phyloP scores from a whole-genome alignment of 2,329 filamentous ascomycete species.

The Fusarium sp. region DNA sequence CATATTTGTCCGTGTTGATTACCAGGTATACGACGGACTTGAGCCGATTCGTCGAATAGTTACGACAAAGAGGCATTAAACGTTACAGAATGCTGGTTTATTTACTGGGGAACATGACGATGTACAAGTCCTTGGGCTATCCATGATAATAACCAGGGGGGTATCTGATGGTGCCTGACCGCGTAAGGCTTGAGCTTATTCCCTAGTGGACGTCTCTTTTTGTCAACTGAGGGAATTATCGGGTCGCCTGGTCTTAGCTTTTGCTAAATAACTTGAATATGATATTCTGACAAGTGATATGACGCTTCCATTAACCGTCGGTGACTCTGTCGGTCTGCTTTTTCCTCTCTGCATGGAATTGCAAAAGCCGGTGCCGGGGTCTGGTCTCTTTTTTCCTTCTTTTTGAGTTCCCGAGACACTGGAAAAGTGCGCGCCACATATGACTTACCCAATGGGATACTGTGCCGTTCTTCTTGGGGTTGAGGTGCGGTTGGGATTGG shows the following conservation, averaged over 20 bases:
- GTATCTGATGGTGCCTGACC: conserved; percentile 30
- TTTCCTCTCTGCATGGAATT: neutral
- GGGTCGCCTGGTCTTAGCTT: neutral
- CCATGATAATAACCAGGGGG: conserved; percentile 4
- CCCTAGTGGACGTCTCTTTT: neutral
- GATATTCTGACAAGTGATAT: conserved; percentile 8
- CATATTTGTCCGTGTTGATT: neutral
- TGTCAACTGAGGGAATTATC: conserved; percentile 30
- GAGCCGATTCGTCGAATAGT: conserved; percentile 15
- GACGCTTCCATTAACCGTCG: conserved; percentile 17
- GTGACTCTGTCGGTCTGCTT: conserved; percentile 33
- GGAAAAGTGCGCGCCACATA: conserved; percentile 13
- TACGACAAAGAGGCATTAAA: conserved; percentile 12
- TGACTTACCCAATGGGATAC: conserved; percentile 16
- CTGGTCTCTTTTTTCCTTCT: neutral
- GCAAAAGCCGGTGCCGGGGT: neutral
- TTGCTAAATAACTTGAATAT: neutral
- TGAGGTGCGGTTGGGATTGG: neutral
- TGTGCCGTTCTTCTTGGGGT: conserved; percentile 5
- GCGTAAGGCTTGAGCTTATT: conserved; percentile 19
- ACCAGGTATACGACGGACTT: neutral
- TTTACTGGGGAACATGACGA: conserved; percentile 8
- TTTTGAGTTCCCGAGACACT: conserved; percentile 13
- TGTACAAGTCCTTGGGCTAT: neutral
- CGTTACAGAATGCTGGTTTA: neutral